These are phyloP conservation scores for Multifurca ochricompacta DNA, from an alignment of 768 basidiomycete genomes.

Conservation along the genomic window DNA sequence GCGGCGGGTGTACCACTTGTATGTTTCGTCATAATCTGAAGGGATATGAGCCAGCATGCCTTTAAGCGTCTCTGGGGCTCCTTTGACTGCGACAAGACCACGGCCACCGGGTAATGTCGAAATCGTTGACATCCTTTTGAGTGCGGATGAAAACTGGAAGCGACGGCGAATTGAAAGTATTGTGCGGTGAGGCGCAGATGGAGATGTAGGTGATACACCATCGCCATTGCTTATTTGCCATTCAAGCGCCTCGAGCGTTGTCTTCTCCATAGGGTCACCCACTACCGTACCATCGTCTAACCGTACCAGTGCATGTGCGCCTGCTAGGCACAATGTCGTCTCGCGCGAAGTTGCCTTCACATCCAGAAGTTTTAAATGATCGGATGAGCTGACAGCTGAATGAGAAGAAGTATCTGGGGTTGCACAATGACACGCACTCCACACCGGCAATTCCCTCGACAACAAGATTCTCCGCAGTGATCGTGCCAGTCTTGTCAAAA, in stretches of 20 bases:
- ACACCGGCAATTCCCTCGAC: slow-evolving; percentile 91
- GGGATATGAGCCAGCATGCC: slow-evolving; percentile 73
- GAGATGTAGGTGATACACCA: slow-evolving; percentile 49
- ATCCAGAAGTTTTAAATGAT: slow-evolving; percentile 62
- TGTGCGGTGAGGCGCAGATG: slow-evolving; percentile 45
- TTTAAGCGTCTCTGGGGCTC: slow-evolving; percentile 96
- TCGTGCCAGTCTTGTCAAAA: slow-evolving; percentile 99
- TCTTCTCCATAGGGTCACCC: slow-evolving; percentile 99
- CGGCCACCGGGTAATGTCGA: slow-evolving; percentile 54
- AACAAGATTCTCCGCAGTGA: slow-evolving; percentile 92
- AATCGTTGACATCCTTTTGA: slow-evolving; percentile 97
- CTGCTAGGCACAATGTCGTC: slow-evolving; percentile 82
- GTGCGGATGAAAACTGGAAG: slow-evolving; percentile 95
- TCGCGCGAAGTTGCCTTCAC: slow-evolving; percentile 70
- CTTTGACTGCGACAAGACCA: slow-evolving; percentile 75
- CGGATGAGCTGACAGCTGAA: slow-evolving; percentile 36
- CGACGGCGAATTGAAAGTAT: slow-evolving; percentile 75
- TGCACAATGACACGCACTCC: slow-evolving; percentile 47
- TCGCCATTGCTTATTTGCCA: slow-evolving; percentile 62
- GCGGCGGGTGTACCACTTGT: slow-evolving; percentile 87
- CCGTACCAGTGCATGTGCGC: slow-evolving; percentile 90
- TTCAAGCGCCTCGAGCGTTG: slow-evolving; percentile 81
- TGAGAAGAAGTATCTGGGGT: slow-evolving; percentile 5
- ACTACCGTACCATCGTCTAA: slow-evolving; percentile 92
- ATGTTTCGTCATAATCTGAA: slow-evolving; percentile 82